Conservation (phyloP, 768 basidiomycete genomes). For the Amanita muscaria region DNA sequence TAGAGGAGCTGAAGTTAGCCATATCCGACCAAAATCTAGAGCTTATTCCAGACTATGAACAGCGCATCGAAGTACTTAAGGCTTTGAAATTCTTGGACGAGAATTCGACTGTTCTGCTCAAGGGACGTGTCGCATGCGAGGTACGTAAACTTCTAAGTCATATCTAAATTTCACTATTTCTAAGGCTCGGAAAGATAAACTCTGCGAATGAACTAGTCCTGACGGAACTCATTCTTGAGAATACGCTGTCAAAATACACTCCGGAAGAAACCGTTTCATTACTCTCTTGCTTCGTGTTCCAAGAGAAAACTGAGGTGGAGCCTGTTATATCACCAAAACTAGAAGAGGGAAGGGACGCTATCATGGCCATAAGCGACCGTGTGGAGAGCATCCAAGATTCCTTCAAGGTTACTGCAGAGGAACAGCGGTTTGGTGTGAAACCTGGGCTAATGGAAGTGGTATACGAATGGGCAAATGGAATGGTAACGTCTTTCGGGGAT, state of each 20-base stretch:
- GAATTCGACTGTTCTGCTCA: conserved; percentile 89
- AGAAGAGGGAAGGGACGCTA: conserved; percentile 70
- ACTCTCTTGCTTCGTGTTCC: conserved; percentile 94
- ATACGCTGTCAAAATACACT: conserved; percentile 82
- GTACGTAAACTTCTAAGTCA: conserved; percentile 36
- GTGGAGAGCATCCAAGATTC: conserved; percentile 74
- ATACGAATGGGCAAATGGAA: conserved; percentile 98
- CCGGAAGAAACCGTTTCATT: conserved; percentile 96
- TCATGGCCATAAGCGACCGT: conserved; percentile 68
- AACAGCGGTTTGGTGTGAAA: conserved; percentile 73
- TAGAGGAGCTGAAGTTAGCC: conserved; percentile 70
- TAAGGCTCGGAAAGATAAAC: conserved; percentile 63
- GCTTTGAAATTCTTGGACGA: conserved; percentile 92
- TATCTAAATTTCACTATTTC: not conserved
- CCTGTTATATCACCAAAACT: conserved; percentile 75
- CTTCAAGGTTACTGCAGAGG: conserved; percentile 72
- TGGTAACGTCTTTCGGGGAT: conserved; percentile 44
- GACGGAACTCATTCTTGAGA: conserved; percentile 95
- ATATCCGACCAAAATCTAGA: conserved; percentile 97
- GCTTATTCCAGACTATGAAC: conserved; percentile 94
- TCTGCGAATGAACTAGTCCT: conserved; percentile 95
- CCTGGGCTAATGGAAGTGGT: conserved; percentile 93
- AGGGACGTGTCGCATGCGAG: conserved; percentile 97
- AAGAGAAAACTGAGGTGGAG: conserved; percentile 92
- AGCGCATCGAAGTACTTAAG: conserved; percentile 83